Base-by-base conservation (phyloP, 2,329 filamentous ascomycete genomes). In the Calonectria hongkongensis region DNA sequence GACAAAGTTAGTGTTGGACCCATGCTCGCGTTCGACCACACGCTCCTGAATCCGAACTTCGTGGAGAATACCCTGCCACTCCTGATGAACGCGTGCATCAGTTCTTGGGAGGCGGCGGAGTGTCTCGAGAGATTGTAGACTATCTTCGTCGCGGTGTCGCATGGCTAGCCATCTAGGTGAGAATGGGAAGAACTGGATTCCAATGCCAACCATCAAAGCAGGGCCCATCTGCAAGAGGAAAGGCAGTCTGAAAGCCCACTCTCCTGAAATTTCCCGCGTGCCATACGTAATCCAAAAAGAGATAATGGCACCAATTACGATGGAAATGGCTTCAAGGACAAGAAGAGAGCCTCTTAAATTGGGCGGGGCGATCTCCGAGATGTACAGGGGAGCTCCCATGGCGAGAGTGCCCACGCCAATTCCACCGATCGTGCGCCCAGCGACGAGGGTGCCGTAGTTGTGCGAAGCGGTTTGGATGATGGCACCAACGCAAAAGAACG, bases 261-360 rank as follows among this genome's bases (percentile, higher is more conserved):
- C 83, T 39, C 83, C 78, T 0, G 80, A 71, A 50, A 89, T 84
- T 72, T 83, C 82, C 6, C 83, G 80, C 0, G 88, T 89, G 0
- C 85, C 89, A 70, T 89, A 91, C 0, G 87, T 88, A 45, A 88
- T 88, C 86, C 87, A 90, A 76, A 86, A 91, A 1, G 88, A 86
- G 28, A 89, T 82, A 4, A 89, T 85, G 68, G 86, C 87, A 2
- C 88, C 91, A 60, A 87, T 86, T 47, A 89, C 88, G 67, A 90
- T 82, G 4, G 84, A 87, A 76, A 90, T 85, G 2, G 83, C 82
- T 77, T 89, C 89, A 80, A 89, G 87, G 76, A 89, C 81, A 4
- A 89, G 83, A 7, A 86, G 78, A 2, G 83, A 79, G 2, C 85
- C 85, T 58, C 85, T 75, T 8, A 85, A 80, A 63, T 86, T 81